phyloP scores from a whole-genome alignment of 805 yeast species.

The Blastobotrys peoriensis region DNA sequence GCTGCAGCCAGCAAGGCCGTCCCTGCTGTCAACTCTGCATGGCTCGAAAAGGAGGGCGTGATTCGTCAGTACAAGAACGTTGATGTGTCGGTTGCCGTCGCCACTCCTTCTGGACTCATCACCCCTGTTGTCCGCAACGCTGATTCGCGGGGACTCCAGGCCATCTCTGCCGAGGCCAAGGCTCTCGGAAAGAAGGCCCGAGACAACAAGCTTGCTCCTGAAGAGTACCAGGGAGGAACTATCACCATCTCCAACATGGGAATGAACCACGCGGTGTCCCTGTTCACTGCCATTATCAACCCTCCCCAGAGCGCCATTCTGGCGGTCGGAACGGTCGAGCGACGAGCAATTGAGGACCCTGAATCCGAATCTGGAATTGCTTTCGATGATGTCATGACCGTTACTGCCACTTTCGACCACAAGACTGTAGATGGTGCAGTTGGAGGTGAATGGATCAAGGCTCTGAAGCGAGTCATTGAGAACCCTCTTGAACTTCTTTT shows the following conservation, averaged over 20 bases:
- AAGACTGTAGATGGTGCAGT: conserved; percentile 96
- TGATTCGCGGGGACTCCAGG: conserved; percentile 75
- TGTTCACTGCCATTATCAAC: conserved; percentile 95
- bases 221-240: conserved; percentile 99
- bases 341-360: conserved; percentile 88
- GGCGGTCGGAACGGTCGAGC: conserved; percentile 90
- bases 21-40: conserved; percentile 90
- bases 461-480: conserved; percentile 83
- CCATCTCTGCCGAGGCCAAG: conserved; percentile 79
- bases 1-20: conserved; percentile 85
- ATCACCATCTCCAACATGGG: conserved; percentile 98
- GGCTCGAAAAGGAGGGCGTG: conserved; percentile 84
- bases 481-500: conserved; percentile 92
- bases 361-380: conserved; percentile 86
- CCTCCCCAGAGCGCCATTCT: conserved; percentile 95
- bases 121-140: conserved; percentile 94
- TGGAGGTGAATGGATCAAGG: conserved; percentile 96
- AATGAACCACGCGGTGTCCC: conserved; percentile 89
- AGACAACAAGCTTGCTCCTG: conserved; percentile 85
- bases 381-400: conserved; percentile 83
- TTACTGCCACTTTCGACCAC: conserved; percentile 98
- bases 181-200: conserved; percentile 96
- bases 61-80: conserved; percentile 88
- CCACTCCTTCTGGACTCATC: conserved; percentile 94
- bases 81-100: conserved; percentile 97